Base-by-base conservation (phyloP, 1,284 basidiomycete species). In the Vanrija sp. region DNA sequence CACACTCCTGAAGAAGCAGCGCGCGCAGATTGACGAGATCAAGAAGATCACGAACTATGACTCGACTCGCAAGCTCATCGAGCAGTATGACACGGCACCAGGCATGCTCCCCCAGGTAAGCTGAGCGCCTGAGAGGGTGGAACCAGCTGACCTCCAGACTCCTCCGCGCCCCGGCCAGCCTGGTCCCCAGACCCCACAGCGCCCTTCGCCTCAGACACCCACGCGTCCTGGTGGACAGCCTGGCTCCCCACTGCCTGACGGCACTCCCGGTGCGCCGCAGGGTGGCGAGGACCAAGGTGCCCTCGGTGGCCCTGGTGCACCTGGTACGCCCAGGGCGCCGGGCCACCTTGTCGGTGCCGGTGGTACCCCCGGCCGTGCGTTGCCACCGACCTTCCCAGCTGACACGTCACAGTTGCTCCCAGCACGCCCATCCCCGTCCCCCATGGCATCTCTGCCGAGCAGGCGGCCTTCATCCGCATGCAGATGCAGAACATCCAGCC, bases 1-100 rank as follows among this genome's bases (percentile, higher is more conserved):
- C 57, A 73, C 79, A 0, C 80, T 97, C 12, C 82, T 89, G 63
- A 86, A 86, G 67, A 81, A 88, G 68, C 91, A 94, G 65, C 85
- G 89, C 38, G 83, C 83, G 40, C 94, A 91, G 72, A 83, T 99
- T 28, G 94, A 96, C 64, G 94, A 97, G 69, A 89, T 98, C 66
- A 99, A 99, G 81, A 89, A 91, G 78, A 92, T 91, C 67, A 97
- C 93, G 0, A 94, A 95, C 67, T 99, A 90, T 75, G 92, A 99
- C 73, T 85, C 85, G 25, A 95, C 93, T 16, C 86, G 89, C 50
- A 88, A 87, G 66, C 82, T 99, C 46, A 81, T 99, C 15, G 92
- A 97, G 71, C 85, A 86, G 57, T 98, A 98, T 69, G 95, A 96
- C 61, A 87, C 89, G 45, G 46, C 67, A 72, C 62, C 74, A 47